A percentile compares a stretch with the other conserved stretches of the same genome.
These are phyloP conservation scores for Spathaspora arborariae DNA, from an alignment of 805 yeast genomes.

Conservation along the genomic window DNA sequence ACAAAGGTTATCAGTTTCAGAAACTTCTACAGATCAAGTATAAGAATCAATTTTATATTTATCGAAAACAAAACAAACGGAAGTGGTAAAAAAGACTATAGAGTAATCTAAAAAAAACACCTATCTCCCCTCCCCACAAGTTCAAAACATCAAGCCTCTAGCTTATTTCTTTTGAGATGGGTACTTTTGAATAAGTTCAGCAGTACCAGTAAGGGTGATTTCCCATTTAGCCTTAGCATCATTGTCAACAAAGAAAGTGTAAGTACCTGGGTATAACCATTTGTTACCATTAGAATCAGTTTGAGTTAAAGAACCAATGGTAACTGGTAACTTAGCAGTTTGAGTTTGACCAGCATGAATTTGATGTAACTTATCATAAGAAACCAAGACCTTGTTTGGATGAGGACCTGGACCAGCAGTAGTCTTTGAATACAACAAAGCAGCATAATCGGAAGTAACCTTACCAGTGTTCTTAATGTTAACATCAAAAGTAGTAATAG, in stretches of 20 bases:
- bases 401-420: constrained; percentile 7
- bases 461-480: constrained; percentile 4
- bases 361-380: constrained; percentile 3
- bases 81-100: background rate
- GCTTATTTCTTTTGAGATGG: constrained; percentile 3
- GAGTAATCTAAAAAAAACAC: background rate
- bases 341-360: constrained; percentile 1
- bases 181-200: constrained; percentile 3
- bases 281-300: constrained; percentile 5
- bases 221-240: constrained; percentile 3
- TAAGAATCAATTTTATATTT: background rate
- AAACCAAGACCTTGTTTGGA: constrained; percentile 3
- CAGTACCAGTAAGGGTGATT: constrained; percentile 4
- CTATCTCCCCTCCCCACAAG: background rate
- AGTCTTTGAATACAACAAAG: constrained; percentile 2
- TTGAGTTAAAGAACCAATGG: constrained; percentile 3
- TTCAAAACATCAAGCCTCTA: background rate
- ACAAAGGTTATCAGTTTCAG: too few relatives aligned
- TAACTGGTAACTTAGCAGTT: constrained; percentile 5
- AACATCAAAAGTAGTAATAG: constrained; percentile 1
- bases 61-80: background rate
- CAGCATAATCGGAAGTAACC: constrained; percentile 5
- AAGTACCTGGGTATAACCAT: constrained; percentile 6
- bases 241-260: constrained; percentile 5
- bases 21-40: background rate